Evolutionary conservation across 768 basidiomycete genomes (phyloP), one percentile per base, ranked within the genome.

Genomic region (Pisolithus tinctorius): DNA sequence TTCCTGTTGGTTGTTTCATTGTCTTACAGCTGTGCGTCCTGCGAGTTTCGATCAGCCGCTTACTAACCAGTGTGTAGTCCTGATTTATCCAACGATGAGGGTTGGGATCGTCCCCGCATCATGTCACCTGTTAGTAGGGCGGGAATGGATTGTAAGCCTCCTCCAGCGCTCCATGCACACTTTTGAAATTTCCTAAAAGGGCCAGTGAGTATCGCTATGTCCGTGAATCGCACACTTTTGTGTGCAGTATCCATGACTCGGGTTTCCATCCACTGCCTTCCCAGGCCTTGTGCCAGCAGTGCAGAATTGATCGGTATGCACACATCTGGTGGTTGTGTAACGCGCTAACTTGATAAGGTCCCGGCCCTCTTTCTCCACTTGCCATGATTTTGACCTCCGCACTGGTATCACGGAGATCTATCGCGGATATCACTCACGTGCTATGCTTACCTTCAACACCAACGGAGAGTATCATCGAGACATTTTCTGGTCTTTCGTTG

Each of bases 361-460:
- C 38, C 55, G 70, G 41, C 64, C 67, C 48, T 47, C 68, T 62
- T 17, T 63, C 55, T 7, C 53, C 54, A 13, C 57, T 63, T 48
- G 54, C 58, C 52, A 31, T 57, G 47, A 54, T 55, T 2, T 62
- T 75, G 26, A 57, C 66, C 4, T 58, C 62, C 14, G 76, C 83
- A 11, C 70, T 86, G 43, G 70, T 77, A 27, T 73, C 78, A 2
- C 73, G 77, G 43, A 71, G 66, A 51, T 74, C 79, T n/a, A 69
- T 81, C 29, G 68, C 77, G 9, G 88, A 90, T 59, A 65, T 88
- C 34, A 71, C 76, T 20, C 83, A 84, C 59, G 56, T 72, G 25
- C 69, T 90, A 30, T 71, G 80, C 6, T 62, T 66, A 27, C 68
- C 74, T 16, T 62, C 73, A 2, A 63, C 72, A 5, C 57, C 78